Evolutionary conservation across 2,329 filamentous ascomycete species (phyloP).

Genomic region (Macroventuria anomochaeta): DNA sequence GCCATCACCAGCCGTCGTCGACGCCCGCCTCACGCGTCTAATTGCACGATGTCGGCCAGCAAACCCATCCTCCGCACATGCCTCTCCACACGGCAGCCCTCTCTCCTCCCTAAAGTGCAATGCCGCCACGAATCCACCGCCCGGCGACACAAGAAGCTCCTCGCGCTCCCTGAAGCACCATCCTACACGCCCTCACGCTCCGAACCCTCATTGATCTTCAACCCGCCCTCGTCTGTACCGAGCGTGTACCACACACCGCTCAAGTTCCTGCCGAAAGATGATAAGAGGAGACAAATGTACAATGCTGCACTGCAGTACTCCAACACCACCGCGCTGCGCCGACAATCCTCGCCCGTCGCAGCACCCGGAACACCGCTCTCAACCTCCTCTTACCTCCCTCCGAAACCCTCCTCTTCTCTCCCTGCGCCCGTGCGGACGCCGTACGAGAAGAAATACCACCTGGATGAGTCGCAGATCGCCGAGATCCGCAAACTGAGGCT

Average conservation of each 20-base stretch:
- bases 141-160: conserved; percentile 55
- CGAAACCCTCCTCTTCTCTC: conserved; percentile 42
- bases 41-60: conserved; percentile 44
- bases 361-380: conserved; percentile 40
- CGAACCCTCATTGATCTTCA: conserved; percentile 58
- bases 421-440: conserved; percentile 58
- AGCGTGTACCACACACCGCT: conserved; percentile 69
- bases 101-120: conserved; percentile 38
- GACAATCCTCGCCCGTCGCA: conserved; percentile 32
- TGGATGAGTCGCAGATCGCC: conserved; percentile 62
- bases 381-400: conserved; percentile 27
- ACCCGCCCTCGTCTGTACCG: conserved; percentile 69
- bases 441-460: conserved; percentile 67
- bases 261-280: conserved; percentile 67
- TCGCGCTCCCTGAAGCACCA: conserved; percentile 53
- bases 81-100: conserved; percentile 23
- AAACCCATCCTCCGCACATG: conserved; percentile 38
- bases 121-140: conserved; percentile 54
- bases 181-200: conserved; percentile 48
- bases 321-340: conserved; percentile 29
- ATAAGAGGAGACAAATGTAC: conserved; percentile 60
- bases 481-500: conserved; percentile 64
- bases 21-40: conserved; percentile 15
- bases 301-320: conserved; percentile 38
- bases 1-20: conserved; percentile 17